Evolutionary conservation across 2,329 filamentous ascomycete species (phyloP).

Genomic region (Fusarium illudens): DNA sequence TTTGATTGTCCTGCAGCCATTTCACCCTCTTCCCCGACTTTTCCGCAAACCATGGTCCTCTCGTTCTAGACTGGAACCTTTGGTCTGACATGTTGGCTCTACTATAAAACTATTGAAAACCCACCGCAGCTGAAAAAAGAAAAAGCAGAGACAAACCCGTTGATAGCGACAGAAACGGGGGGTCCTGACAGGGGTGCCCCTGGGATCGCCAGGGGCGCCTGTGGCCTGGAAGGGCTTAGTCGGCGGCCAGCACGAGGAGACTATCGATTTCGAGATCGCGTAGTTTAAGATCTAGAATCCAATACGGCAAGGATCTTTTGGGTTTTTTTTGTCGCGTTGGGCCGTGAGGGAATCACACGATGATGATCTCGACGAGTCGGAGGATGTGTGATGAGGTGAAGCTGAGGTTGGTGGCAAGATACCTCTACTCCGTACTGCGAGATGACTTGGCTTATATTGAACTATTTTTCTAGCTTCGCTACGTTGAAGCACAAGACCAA

Average conservation of each 20-base stretch:
- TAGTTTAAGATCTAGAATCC: neutral
- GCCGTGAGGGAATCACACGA: neutral
- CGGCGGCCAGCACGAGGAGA: neutral
- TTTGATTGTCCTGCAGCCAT: neutral
- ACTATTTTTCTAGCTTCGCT: neutral
- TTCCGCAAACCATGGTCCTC: neutral
- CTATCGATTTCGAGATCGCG: constrained; percentile 17
- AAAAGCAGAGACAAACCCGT: neutral
- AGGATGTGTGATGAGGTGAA: neutral
- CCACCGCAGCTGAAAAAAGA: neutral
- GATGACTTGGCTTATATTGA: neutral
- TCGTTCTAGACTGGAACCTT: constrained; percentile 8
- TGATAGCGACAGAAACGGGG: neutral
- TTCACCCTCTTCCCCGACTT: neutral
- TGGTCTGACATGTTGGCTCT: neutral
- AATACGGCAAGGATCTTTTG: neutral
- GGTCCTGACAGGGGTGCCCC: neutral
- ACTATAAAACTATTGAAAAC: constrained; percentile 4
- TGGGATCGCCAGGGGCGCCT: neutral
- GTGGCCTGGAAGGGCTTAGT: neutral
- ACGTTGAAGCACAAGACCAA: neutral
- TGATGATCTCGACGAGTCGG: neutral
- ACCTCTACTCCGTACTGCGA: too few species aligned
- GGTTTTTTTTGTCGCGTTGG: too few species aligned
- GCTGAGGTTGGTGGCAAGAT: neutral